phyloP scores from a whole-genome alignment of 768 basidiomycete species.

The Dioszegia crocea region DNA sequence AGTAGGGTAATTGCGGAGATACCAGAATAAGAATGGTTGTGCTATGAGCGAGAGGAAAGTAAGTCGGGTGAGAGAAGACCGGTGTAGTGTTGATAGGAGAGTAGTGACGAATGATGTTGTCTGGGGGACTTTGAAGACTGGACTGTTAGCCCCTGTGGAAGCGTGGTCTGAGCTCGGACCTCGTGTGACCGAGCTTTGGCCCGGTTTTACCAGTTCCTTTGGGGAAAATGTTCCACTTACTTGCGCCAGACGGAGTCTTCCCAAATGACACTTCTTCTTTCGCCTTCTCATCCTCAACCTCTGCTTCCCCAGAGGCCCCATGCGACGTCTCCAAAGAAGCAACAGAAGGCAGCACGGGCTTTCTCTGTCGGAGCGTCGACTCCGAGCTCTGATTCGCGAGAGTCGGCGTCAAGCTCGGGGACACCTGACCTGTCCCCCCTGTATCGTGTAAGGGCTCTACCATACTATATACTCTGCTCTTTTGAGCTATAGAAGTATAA shows the following conservation, averaged over 20 bases:
- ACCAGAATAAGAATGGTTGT: constrained; percentile 68
- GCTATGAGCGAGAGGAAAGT: constrained; percentile 73
- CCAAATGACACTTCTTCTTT: constrained; percentile 75
- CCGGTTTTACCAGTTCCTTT: not conserved
- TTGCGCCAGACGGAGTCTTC: constrained; percentile 35
- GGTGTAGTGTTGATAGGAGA: constrained; percentile 31
- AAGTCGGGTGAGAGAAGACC: constrained; percentile 69
- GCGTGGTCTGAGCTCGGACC: too few relatives aligned
- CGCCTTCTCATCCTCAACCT: not conserved
- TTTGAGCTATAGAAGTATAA: not conserved
- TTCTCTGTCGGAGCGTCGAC: not conserved
- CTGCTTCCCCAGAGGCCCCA: too few relatives aligned
- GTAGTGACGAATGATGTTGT: constrained; percentile 40
- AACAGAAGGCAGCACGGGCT: not conserved
- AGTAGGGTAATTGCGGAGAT: constrained; percentile 54
- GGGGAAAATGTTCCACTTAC: constrained; percentile 4
- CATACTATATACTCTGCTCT: too few relatives aligned
- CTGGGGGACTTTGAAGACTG: constrained; percentile 73
- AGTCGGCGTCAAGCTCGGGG: not conserved
- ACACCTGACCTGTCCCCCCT: not conserved
- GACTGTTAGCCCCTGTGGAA: not conserved
- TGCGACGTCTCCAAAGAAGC: not conserved
- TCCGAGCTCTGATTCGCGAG: not conserved
- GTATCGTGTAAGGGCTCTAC: not conserved
- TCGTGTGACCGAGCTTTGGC: too few relatives aligned